phyloP scores from a whole-genome alignment of 73 alveolate species.

The Paramecium pentaurelia region DNA sequence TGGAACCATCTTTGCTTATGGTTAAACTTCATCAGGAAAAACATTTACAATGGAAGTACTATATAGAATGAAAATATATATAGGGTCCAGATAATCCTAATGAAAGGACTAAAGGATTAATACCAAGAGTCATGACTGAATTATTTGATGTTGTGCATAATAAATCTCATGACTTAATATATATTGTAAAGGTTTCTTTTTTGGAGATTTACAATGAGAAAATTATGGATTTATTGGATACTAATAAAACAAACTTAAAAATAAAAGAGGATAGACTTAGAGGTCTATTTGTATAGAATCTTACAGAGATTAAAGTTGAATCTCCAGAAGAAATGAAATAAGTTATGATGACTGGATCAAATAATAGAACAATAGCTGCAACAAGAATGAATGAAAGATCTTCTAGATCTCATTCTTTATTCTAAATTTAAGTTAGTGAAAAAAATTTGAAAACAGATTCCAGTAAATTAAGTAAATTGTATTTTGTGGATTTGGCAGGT shows the following conservation, averaged over 20 bases:
- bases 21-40: conserved; percentile 97
- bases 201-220: conserved; percentile 92
- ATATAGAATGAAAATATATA: not conserved
- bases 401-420: conserved; percentile 94
- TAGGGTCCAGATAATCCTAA: conserved; percentile 80
- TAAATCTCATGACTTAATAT: conserved; percentile 73
- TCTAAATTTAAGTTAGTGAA: conserved; percentile 82
- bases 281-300: conserved; percentile 95
- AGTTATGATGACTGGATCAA: conserved; percentile 91
- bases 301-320: conserved; percentile 91
- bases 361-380: conserved; percentile 94
- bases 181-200: conserved; percentile 83
- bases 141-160: conserved; percentile 72
- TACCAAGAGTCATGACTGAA: conserved; percentile 89
- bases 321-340: conserved; percentile 90
- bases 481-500: conserved; percentile 97
- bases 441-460: conserved; percentile 88
- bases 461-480: conserved; percentile 88
- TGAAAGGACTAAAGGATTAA: conserved; percentile 75
- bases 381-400: conserved; percentile 96
- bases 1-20: conserved; percentile 96
- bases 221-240: conserved; percentile 86
- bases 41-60: conserved; percentile 96
- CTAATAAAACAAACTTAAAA: conserved; percentile 80
- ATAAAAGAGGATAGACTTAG: conserved; percentile 90